phyloP scores from a whole-genome alignment of 129 eudicot species.

The Flaveria trinervia region DNA sequence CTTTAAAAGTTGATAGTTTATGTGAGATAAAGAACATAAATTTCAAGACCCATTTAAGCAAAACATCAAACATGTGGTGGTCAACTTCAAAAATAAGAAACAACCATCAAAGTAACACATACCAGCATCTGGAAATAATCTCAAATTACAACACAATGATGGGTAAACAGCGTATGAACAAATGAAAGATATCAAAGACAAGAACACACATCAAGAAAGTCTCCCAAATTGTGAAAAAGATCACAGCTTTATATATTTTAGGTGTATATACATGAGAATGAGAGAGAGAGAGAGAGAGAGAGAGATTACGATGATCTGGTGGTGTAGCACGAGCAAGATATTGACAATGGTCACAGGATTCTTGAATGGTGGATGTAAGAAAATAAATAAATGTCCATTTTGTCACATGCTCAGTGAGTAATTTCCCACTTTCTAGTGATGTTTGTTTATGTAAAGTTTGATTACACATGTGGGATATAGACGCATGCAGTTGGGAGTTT shows the following conservation, averaged over 20 bases:
- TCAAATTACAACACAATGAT: not conserved
- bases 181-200: not conserved
- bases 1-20: slow-evolving; percentile 3
- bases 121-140: not conserved
- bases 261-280: not conserved
- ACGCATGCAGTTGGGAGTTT: slow-evolving; percentile 17
- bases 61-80: slow-evolving; percentile 31
- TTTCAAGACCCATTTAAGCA: slow-evolving; percentile 17
- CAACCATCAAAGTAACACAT: slow-evolving; percentile 9
- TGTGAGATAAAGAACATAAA: slow-evolving; percentile 10
- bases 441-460: slow-evolving; percentile 21
- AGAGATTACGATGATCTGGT: slow-evolving; percentile 12
- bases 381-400: slow-evolving; percentile 1
- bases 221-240: slow-evolving; percentile 12
- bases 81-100: slow-evolving; percentile 7
- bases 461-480: slow-evolving; percentile 20
- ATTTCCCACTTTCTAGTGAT: slow-evolving; percentile 8
- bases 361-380: not conserved
- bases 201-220: slow-evolving; percentile 22
- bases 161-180: not conserved
- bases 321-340: not conserved
- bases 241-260: not conserved
- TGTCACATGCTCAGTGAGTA: slow-evolving; percentile 13
- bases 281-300: slow-evolving; percentile 20
- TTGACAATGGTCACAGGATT: slow-evolving; percentile 16